Evolutionary conservation across 371 early-diverging fungal genomes (phyloP), one percentile per base, ranked within the genome.

Genomic region (Umbelopsis sp.): DNA sequence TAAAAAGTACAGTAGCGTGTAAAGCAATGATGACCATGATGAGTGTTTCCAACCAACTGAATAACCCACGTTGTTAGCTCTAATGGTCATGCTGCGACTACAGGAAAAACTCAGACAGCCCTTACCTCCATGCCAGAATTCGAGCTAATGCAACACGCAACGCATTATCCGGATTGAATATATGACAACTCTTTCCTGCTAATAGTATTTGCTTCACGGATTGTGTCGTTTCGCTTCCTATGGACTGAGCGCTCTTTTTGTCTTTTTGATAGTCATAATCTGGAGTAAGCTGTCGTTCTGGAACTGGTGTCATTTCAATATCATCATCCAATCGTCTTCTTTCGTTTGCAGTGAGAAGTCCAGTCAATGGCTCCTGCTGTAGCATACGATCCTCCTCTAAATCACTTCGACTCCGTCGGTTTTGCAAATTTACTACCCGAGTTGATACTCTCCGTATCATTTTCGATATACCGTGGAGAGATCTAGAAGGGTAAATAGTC

Each of bases 21-120:
- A 82, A 44, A 0, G 82, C 66, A 24, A 90, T 78, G n/a, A 90
- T 63, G 8, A 82, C 14, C 75, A 87, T 80, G 35, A 88, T 74
- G 9, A 81, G 68, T 0, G 84, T 71, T 63, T 90, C 90, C 16
- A 80, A 74, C 88, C 88, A 87, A 68, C 90, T 89, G 7, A 41
- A 69, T 9, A 32, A 12, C 25, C 29, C 52, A 52, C 3, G 7
- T 38, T 48, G 22, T 24, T 16, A 52, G 38, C 14, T 41, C 41
- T 41, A 41, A 41, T 1, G 12, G 29, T 20, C n/a, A 22, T 3
- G 25, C 4, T n/a, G 4, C 8, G 6, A 4, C 24, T 4, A 32
- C 4, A 18, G 1, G 1, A 11, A 45, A 53, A 37, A 41, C 10
- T 32, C 22, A 22, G 18, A 14, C 4, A 20, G 18, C 25, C 22